These are phyloP conservation scores for Stylonectria norvegica DNA, from an alignment of 2,329 filamentous ascomycete genomes.

Conservation along the genomic window DNA sequence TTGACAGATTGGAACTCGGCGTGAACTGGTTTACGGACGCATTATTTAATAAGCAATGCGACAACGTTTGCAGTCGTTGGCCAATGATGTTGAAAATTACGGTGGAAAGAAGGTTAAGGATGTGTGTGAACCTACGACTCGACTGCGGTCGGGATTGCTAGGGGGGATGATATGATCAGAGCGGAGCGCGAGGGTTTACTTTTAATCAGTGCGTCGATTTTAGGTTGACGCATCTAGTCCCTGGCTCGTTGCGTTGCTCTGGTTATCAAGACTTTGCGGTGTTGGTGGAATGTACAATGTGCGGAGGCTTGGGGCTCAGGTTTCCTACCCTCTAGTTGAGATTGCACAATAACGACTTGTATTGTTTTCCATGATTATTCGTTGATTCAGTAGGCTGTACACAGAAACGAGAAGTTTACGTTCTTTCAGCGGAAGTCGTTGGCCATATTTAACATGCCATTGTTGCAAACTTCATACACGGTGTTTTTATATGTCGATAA, in stretches of 20 bases:
- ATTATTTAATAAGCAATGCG: conserved; percentile 25
- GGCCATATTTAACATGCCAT: too few relatives aligned
- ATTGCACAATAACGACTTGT: conserved; percentile 22
- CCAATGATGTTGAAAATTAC: conserved; percentile 21
- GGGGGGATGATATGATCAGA: background rate
- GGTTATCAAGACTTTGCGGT: conserved; percentile 23
- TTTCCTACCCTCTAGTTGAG: conserved; percentile 18
- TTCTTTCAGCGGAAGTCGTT: too few relatives aligned
- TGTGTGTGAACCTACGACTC: too few relatives aligned
- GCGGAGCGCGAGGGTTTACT: conserved; percentile 6
- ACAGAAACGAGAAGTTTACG: background rate
- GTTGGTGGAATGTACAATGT: conserved; percentile 26
- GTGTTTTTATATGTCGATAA: conserved; percentile 6
- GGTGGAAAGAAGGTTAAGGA: conserved; percentile 6
- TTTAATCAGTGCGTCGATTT: conserved; percentile 23
- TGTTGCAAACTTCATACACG: conserved; percentile 2
- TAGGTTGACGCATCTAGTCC: conserved; percentile 13
- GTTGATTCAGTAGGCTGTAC: background rate
- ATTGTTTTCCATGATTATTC: conserved; percentile 9
- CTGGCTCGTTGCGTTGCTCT: conserved; percentile 20
- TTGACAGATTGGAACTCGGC: conserved; percentile 27
- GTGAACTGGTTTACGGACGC: conserved; percentile 25
- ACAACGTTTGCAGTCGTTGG: conserved; percentile 23
- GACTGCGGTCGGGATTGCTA: too few relatives aligned
- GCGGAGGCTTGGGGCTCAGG: conserved; percentile 17